phyloP scores from a whole-genome alignment of 1,284 basidiomycete genomes.

The Sanghuangporus weigelae region DNA sequence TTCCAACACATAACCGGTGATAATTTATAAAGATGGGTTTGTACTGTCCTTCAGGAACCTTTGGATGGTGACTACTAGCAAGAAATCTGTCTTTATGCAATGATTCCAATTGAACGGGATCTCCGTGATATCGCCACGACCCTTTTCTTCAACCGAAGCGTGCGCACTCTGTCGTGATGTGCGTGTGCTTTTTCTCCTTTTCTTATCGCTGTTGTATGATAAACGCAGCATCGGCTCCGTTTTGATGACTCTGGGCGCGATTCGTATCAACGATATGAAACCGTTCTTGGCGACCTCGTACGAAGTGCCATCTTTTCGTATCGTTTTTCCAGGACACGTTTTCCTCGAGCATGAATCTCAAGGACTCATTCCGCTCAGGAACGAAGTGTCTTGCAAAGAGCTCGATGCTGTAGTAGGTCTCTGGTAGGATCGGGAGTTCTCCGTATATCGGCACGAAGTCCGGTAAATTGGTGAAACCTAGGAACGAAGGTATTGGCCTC shows the following conservation, averaged over 20 bases:
- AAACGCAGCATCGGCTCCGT: neutral
- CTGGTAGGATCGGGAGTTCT: constrained; percentile 38
- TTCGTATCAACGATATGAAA: constrained; percentile 37
- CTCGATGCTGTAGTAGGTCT: constrained; percentile 49
- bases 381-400: constrained; percentile 45
- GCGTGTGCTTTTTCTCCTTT: neutral
- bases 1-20: neutral
- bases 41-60: no score
- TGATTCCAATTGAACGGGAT: no score
- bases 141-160: no score
- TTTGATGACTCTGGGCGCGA: neutral
- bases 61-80: no score
- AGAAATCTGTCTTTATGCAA: no score
- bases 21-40: no score
- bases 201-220: neutral
- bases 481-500: neutral
- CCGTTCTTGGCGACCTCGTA: constrained; percentile 43
- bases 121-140: no score
- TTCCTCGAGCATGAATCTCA: constrained; percentile 43
- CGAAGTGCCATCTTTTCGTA: constrained; percentile 39
- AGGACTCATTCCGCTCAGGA: constrained; percentile 42
- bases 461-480: constrained; percentile 44
- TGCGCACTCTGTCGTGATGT: neutral
- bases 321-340: constrained; percentile 43
- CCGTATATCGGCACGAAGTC: constrained; percentile 40